Evolutionary conservation across 2,329 filamentous ascomycete genomes (phyloP), one percentile per base, ranked within the genome.

Genomic region (Knoxdaviesia capensis): DNA sequence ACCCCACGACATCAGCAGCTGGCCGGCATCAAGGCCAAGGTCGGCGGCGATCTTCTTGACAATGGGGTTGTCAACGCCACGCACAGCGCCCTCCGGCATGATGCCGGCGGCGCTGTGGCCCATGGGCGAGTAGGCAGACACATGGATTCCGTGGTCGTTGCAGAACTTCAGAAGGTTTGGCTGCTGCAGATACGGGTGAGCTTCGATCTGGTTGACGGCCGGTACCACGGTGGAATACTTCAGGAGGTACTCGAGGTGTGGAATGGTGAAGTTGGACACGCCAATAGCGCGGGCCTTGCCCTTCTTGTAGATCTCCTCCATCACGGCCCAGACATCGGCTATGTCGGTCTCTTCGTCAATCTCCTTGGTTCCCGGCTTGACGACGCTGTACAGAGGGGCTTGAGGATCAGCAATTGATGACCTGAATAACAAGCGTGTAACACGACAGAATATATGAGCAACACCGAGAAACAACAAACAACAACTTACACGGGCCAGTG

Each of bases 101-200:
- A 20, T 62, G 42, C 78, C 77, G 8, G 74, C 69, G 39, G 74
- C 72, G 5, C 75, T 73, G 60, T 68, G 71, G 34, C 74, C 74
- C 0, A 78, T 61, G n/a, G 73, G 74, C 50, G 67, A 72, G 63
- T 85, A 86, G n/a, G 80, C 79, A 48, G 82, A 77, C 53, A 84
- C 61, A 52, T 80, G 69, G 46, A 86, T 82, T 43, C 71, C 72
- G 58, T 80, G 77, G 45, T 66, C 61, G 45, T 69, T 69, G 65
- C 77, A 83, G 50, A 74, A 69, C 47, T 80, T 71, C 45, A 80
- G 71, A 46, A 85, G 72, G 46, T 83, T 75, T 50, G 80, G 69
- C 60, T 86, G 78, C 53, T 79, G 77, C 7, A 81, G 63, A 50
- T 77, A 78, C 2, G 77, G 74, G 54, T 81, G 75, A 41, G 73